phyloP scores from a whole-genome alignment of 306 rosid genomes.

The Cicer bijugum region DNA sequence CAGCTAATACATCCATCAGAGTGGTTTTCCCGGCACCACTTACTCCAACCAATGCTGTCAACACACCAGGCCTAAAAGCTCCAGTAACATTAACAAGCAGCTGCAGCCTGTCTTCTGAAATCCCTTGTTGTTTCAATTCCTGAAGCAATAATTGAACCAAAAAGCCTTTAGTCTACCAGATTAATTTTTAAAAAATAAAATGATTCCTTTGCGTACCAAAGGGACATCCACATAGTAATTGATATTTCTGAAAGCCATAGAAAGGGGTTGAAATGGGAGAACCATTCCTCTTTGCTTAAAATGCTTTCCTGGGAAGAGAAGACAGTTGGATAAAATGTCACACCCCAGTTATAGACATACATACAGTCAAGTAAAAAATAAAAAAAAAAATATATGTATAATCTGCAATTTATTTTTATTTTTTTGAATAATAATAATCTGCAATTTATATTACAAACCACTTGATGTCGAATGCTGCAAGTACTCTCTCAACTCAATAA shows the following conservation, averaged over 20 bases:
- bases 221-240: slow-evolving; percentile 94
- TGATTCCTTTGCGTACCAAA: slow-evolving; percentile 60
- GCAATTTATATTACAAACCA: slow-evolving; percentile 57
- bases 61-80: slow-evolving; percentile 88
- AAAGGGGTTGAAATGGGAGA: slow-evolving; percentile 96
- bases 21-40: slow-evolving; percentile 99
- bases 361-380: slow-evolving; percentile 6
- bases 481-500: slow-evolving; percentile 87
- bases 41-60: slow-evolving; percentile 94
- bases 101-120: slow-evolving; percentile 78
- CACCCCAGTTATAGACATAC: neutral
- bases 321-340: slow-evolving; percentile 40
- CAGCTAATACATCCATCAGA: slow-evolving; percentile 96
- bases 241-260: slow-evolving; percentile 90
- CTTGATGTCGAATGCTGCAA: slow-evolving; percentile 80
- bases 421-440: neutral
- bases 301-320: slow-evolving; percentile 68
- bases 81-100: slow-evolving; percentile 85
- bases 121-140: slow-evolving; percentile 96
- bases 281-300: slow-evolving; percentile 95
- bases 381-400: neutral
- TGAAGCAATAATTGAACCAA: slow-evolving; percentile 59
- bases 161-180: slow-evolving; percentile 40
- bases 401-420: neutral
- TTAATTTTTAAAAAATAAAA: neutral